Evolutionary conservation across 306 rosid genomes (phyloP).

Genomic region (Cucumis sativus): DNA sequence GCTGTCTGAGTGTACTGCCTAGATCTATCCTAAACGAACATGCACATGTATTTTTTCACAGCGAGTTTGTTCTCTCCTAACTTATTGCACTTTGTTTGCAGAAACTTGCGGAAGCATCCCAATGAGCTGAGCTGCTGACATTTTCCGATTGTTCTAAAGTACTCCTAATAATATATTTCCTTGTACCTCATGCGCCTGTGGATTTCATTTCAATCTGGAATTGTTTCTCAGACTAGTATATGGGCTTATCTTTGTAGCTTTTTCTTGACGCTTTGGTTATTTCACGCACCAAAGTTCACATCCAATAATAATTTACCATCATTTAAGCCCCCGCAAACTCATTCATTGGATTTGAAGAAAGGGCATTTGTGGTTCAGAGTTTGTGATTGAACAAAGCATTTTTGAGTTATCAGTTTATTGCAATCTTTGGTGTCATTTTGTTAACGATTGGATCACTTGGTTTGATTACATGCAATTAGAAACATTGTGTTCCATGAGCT

Average conservation of each 20-base stretch:
- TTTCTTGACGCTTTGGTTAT: neutral
- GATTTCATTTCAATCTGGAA: slow-evolving; percentile 15
- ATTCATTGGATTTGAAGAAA: neutral
- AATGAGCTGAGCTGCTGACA: slow-evolving; percentile 40
- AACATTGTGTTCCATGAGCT: neutral
- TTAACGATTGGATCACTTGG: neutral
- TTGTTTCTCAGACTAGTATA: neutral
- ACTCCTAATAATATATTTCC: slow-evolving; percentile 36
- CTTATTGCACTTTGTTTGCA: slow-evolving; percentile 27
- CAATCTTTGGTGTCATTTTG: neutral
- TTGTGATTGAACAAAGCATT: neutral
- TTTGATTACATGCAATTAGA: neutral
- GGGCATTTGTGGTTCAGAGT: neutral
- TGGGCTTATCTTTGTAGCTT: neutral
- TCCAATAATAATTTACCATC: neutral
- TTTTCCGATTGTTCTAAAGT: slow-evolving; percentile 5
- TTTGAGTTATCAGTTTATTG: neutral
- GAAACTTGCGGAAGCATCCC: slow-evolving; percentile 44
- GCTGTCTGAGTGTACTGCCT: neutral
- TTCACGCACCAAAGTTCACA: neutral
- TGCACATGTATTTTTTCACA: neutral
- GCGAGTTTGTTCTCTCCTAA: slow-evolving; percentile 12
- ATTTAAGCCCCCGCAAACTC: neutral
- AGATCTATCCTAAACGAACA: neutral
- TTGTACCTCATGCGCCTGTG: slow-evolving; percentile 16